These are phyloP conservation scores for Dryas integrifolia DNA, from an alignment of 331 rosid genomes.

Conservation along the genomic window DNA sequence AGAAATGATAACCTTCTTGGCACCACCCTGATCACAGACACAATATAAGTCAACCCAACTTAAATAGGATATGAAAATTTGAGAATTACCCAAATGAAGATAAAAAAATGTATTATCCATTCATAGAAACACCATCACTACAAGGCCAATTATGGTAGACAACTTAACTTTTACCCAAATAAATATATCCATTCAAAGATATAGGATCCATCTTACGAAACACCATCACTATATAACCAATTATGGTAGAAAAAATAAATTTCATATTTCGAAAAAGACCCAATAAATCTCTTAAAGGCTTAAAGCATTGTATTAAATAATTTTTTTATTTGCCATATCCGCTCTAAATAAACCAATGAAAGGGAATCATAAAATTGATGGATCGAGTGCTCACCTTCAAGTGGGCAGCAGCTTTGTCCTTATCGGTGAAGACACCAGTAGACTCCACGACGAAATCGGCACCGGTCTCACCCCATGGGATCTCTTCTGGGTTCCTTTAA, in stretches of 20 bases:
- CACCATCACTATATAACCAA: too few species aligned
- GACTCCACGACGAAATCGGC: slow-evolving; percentile 77
- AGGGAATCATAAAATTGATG: neutral
- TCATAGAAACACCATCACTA: neutral
- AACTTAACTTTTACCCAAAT: neutral
- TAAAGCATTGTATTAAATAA: too few species aligned
- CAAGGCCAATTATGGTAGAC: neutral
- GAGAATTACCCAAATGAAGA: neutral
- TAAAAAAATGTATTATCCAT: neutral
- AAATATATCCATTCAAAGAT: too few species aligned
- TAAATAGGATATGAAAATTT: neutral
- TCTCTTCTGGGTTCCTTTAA: slow-evolving; percentile 78
- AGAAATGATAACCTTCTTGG: slow-evolving; percentile 88
- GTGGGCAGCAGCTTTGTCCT: slow-evolving; percentile 83
- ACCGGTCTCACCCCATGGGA: slow-evolving; percentile 76
- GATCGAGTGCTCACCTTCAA: slow-evolving; percentile 52
- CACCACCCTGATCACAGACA: slow-evolving; percentile 62
- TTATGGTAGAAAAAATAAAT: too few species aligned
- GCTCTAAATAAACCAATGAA: neutral
- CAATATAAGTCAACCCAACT: slow-evolving; percentile 18
- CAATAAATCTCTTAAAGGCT: too few species aligned
- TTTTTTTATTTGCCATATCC: too few species aligned
- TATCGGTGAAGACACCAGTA: slow-evolving; percentile 86
- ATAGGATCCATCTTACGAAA: too few species aligned
- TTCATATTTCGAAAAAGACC: too few species aligned